phyloP scores from a whole-genome alignment of 2,329 filamentous ascomycete species.

The Neospermospora avenae region DNA sequence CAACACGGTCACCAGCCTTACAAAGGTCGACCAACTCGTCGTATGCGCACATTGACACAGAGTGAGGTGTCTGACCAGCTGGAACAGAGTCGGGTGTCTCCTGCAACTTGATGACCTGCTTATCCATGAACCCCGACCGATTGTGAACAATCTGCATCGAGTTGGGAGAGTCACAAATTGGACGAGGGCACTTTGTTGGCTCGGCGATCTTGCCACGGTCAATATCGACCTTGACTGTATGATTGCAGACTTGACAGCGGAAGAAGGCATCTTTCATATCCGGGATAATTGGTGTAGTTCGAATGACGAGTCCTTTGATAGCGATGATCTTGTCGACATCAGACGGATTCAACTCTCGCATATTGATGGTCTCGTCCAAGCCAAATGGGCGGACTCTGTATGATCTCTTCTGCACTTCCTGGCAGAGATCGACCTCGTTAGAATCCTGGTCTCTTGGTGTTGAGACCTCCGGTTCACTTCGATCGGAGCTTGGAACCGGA shows the following conservation, averaged over 20 bases:
- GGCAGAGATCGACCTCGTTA: slow-evolving; percentile 60
- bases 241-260: slow-evolving; percentile 88
- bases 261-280: slow-evolving; percentile 99
- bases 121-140: slow-evolving; percentile 89
- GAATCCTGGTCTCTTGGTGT: slow-evolving; percentile 44
- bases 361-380: slow-evolving; percentile 79
- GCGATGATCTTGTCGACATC: slow-evolving; percentile 95
- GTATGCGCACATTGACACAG: slow-evolving; percentile 92
- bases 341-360: slow-evolving; percentile 90
- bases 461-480: slow-evolving; percentile 48
- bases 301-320: slow-evolving; percentile 94
- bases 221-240: slow-evolving; percentile 85
- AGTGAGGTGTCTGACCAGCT: slow-evolving; percentile 94
- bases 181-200: slow-evolving; percentile 83
- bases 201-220: slow-evolving; percentile 96
- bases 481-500: slow-evolving; percentile 76
- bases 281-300: slow-evolving; percentile 92
- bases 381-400: slow-evolving; percentile 91
- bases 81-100: slow-evolving; percentile 95
- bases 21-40: slow-evolving; percentile 97
- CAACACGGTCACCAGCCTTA: slow-evolving; percentile 93
- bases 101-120: slow-evolving; percentile 97
- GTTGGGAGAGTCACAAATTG: slow-evolving; percentile 78
- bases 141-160: slow-evolving; percentile 99
- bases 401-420: slow-evolving; percentile 74